These are phyloP conservation scores for Blepharisma undulans DNA, from an alignment of 169 alveolate species.

Conservation along the genomic window DNA sequence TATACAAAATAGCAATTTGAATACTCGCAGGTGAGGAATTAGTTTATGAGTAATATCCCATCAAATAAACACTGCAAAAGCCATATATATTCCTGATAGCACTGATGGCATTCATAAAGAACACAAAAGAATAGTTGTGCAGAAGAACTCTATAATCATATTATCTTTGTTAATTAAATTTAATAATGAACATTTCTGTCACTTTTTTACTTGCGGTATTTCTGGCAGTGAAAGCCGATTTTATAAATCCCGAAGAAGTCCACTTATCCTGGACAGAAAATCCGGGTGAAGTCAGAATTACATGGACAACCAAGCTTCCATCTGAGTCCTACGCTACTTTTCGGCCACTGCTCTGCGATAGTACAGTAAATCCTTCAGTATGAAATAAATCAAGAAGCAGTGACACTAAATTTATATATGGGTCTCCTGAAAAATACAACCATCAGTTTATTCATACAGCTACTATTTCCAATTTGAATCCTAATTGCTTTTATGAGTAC, in stretches of 20 bases:
- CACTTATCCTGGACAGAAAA: constrained; percentile 25
- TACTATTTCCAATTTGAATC: neutral
- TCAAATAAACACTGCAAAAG: neutral
- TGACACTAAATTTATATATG: neutral
- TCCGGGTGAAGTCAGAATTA: neutral
- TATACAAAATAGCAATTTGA: neutral
- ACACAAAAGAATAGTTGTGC: neutral
- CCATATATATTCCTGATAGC: neutral
- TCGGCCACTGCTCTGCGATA: neutral
- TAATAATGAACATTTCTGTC: neutral
- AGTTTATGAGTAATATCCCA: neutral
- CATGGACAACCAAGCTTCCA: constrained; percentile 5
- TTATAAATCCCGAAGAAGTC: constrained; percentile 12
- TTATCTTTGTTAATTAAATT: neutral
- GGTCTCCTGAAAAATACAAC: neutral
- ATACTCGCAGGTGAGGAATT: neutral
- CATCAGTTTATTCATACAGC: constrained; percentile 9
- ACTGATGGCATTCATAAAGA: neutral
- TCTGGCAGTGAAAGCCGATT: neutral
- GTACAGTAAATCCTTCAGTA: neutral
- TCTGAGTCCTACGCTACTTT: neutral
- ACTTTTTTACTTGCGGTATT: neutral
- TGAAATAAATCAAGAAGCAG: neutral
- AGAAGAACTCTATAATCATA: neutral
- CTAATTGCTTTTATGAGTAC: constrained; percentile 8